Conservation (phyloP, 2,329 filamentous ascomycete species). For the Aspergillus sp. region DNA sequence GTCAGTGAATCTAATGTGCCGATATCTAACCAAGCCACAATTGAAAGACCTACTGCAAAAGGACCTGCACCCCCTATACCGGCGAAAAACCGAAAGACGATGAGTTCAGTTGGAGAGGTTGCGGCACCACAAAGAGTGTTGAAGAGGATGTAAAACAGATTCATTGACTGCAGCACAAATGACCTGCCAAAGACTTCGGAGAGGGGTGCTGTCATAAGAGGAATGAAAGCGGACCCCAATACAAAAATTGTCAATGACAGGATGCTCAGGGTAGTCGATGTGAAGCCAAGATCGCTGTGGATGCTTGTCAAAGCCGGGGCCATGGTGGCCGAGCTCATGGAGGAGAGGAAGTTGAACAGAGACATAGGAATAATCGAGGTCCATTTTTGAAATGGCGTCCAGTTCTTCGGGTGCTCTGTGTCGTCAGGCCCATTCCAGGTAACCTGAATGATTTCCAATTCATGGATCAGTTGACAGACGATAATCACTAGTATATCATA, state of each 20-base stretch:
- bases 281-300: conserved; percentile 51
- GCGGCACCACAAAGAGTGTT: conserved; percentile 36
- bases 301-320: conserved; percentile 53
- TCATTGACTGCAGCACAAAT: conserved; percentile 13
- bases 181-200: conserved; percentile 18
- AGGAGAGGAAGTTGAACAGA: conserved; percentile 60
- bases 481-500: no score
- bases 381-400: conserved; percentile 58
- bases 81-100: conserved; percentile 58
- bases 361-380: conserved; percentile 54
- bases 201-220: conserved; percentile 15
- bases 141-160: conserved; percentile 16
- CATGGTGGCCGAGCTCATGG: conserved; percentile 62
- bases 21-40: background rate
- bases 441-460: background rate
- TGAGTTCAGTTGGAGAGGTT: conserved; percentile 25
- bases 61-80: conserved; percentile 57
- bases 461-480: no score
- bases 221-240: conserved; percentile 48
- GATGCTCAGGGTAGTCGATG: conserved; percentile 41
- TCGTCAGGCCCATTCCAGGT: conserved; percentile 41
- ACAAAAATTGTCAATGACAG: conserved; percentile 56
- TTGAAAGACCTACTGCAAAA: conserved; percentile 31
- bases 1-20: background rate
- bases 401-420: conserved; percentile 51